Conservation (phyloP, 352 stramenopile species). For the Pythium coloratum region DNA sequence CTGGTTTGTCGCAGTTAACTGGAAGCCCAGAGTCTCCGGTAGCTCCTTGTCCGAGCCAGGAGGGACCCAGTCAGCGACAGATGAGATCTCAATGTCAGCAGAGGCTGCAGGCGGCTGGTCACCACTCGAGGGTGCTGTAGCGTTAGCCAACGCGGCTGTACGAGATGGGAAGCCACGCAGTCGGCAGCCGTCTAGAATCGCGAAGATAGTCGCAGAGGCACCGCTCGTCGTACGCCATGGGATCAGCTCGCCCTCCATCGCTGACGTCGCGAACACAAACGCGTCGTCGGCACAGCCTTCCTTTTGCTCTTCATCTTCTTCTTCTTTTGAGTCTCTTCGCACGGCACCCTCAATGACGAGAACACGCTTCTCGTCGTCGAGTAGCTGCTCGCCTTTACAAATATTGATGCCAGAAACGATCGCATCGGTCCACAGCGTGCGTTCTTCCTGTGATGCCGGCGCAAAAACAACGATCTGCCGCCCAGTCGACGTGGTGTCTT, state of each 20-base stretch:
- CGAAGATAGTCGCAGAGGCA: slow-evolving; percentile 10
- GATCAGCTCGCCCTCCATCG: slow-evolving; percentile 57
- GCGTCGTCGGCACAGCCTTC: not conserved
- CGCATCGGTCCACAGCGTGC: slow-evolving; percentile 41
- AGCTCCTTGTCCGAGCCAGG: slow-evolving; percentile 1
- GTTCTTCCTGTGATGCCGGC: slow-evolving; percentile 37
- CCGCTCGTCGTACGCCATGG: slow-evolving; percentile 30
- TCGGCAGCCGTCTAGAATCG: slow-evolving; percentile 15
- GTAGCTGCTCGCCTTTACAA: slow-evolving; percentile 50
- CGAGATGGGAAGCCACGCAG: slow-evolving; percentile 21
- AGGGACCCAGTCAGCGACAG: slow-evolving; percentile 46
- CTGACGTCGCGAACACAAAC: slow-evolving; percentile 33
- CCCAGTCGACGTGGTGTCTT: slow-evolving; percentile 1
- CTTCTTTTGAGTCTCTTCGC: not conserved
- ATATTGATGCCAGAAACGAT: slow-evolving; percentile 43
- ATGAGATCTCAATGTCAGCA: slow-evolving; percentile 41
- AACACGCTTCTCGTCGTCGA: slow-evolving; percentile 53
- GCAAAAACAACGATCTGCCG: slow-evolving; percentile 32
- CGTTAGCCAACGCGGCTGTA: not conserved
- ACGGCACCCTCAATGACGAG: slow-evolving; percentile 36
- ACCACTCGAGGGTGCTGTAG: not conserved
- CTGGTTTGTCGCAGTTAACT: not conserved
- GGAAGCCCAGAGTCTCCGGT: slow-evolving; percentile 7
- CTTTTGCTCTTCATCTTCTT: slow-evolving; percentile 17
- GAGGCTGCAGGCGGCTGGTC: not conserved